These are phyloP conservation scores for Graphiopsis chlorocephala DNA, from an alignment of 2,329 filamentous ascomycete genomes.

Conservation along the genomic window DNA sequence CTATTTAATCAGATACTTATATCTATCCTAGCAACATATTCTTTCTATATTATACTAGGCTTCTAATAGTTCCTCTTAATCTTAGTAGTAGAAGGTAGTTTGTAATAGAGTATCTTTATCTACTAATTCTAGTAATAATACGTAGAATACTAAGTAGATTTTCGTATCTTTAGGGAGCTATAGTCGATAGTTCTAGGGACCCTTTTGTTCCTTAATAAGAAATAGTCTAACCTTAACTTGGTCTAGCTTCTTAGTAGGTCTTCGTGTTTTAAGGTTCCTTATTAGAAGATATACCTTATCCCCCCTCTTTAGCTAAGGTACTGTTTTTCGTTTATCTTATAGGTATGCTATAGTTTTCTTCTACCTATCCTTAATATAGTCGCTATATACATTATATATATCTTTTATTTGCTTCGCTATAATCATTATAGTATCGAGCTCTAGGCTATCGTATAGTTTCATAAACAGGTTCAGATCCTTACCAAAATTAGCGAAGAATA, in stretches of 20 bases:
- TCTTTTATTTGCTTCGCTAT: background rate
- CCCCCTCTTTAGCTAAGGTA: conserved; percentile 19
- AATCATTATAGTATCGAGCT: background rate
- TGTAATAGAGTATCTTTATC: background rate
- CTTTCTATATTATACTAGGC: background rate
- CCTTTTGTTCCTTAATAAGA: conserved; percentile 16
- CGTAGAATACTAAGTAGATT: conserved; percentile 15
- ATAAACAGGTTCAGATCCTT: conserved; percentile 9
- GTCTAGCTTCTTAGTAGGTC: conserved; percentile 20
- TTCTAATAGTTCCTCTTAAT: background rate
- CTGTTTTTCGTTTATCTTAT: conserved; percentile 8
- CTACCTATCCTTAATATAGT: background rate
- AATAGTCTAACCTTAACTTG: conserved; percentile 21
- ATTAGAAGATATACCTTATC: conserved; percentile 23
- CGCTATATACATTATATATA: background rate
- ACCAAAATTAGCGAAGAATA: conserved; percentile 21
- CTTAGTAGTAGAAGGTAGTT: background rate
- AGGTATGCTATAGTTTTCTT: background rate
- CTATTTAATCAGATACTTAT: background rate
- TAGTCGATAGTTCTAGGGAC: conserved; percentile 12
- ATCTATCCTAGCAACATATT: background rate
- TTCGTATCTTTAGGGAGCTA: conserved; percentile 1
- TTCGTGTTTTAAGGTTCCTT: conserved; percentile 17
- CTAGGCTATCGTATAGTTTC: background rate
- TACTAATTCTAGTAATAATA: conserved; percentile 15